Evolutionary conservation across 371 early-diverging fungal species (phyloP).

Genomic region (Apophysomyces elegans): DNA sequence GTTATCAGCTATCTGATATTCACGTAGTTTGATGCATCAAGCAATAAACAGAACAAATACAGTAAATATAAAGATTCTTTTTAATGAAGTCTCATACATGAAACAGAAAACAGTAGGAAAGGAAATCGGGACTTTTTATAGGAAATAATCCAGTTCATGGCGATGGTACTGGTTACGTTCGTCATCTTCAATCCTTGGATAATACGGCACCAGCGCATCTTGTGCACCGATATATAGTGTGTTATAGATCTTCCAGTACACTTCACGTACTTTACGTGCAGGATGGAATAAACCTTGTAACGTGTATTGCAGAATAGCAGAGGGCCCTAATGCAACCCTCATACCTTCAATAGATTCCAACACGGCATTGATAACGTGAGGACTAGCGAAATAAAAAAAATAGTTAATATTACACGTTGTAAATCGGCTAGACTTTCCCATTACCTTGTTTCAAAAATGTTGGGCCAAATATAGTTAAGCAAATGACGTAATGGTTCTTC

Average conservation of each 20-base stretch:
- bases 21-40: too few species aligned
- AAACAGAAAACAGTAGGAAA: background rate
- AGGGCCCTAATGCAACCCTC: conserved; percentile 89
- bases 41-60: too few species aligned
- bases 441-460: conserved; percentile 93
- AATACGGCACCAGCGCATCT: conserved; percentile 90
- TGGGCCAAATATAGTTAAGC: conserved; percentile 97
- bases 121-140: conserved; percentile 28
- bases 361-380: conserved; percentile 97
- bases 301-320: conserved; percentile 84
- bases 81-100: too few species aligned
- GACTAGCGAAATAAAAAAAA: conserved; percentile 47
- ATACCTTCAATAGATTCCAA: conserved; percentile 96
- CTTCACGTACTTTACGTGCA: conserved; percentile 92
- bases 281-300: conserved; percentile 98
- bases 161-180: conserved; percentile 75
- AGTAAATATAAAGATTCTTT: too few species aligned
- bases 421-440: too few species aligned
- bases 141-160: conserved; percentile 70
- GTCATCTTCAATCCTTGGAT: conserved; percentile 89
- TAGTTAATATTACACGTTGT: background rate
- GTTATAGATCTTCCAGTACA: conserved; percentile 98
- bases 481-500: conserved; percentile 94
- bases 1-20: too few species aligned
- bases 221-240: conserved; percentile 92